Percentiles rank a stretch among this genome's conserved stretches.
Evolutionary conservation across 768 basidiomycete species (phyloP).

Genomic region (Serendipita sp.): DNA sequence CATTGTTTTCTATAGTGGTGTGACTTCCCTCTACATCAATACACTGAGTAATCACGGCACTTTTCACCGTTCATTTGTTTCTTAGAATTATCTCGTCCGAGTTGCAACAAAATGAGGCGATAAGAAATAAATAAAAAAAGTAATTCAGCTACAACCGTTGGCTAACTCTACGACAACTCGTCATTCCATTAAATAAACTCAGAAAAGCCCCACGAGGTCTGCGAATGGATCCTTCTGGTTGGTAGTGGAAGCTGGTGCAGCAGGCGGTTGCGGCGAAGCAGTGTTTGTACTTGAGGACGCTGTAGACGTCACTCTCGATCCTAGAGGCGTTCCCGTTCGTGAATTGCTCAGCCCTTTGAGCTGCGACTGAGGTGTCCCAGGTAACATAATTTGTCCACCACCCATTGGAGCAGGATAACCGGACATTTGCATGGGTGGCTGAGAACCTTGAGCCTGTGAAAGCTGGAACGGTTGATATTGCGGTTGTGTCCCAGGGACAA

Average conservation of each 20-base stretch:
- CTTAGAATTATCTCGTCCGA: too few species aligned
- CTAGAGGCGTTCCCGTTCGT: slow-evolving; percentile 10
- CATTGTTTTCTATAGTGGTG: too few species aligned
- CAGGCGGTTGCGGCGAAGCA: slow-evolving; percentile 10
- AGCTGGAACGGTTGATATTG: slow-evolving; percentile 13
- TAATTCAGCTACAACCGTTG: too few species aligned
- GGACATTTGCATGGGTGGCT: slow-evolving; percentile 8
- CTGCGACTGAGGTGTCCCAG: slow-evolving; percentile 23
- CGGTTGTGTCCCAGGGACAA: neutral
- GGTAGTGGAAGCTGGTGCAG: slow-evolving; percentile 18
- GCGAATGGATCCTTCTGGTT: slow-evolving; percentile 65
- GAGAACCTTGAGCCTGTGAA: slow-evolving; percentile 10
- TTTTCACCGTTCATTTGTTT: too few species aligned
- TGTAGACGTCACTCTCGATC: slow-evolving; percentile 15
- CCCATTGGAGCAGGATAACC: slow-evolving; percentile 15
- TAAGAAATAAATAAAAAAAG: too few species aligned
- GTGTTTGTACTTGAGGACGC: slow-evolving; percentile 12
- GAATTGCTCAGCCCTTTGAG: slow-evolving; percentile 5
- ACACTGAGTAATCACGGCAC: too few species aligned
- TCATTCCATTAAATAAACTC: neutral
- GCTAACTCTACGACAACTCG: neutral
- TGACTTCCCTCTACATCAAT: too few species aligned
- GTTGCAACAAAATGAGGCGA: too few species aligned
- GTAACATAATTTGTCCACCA: slow-evolving; percentile 28
- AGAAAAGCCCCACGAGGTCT: slow-evolving; percentile 66